Percentiles rank a stretch among this genome's conserved stretches.
These are phyloP conservation scores for Penicillium atrosanguineum DNA, from an alignment of 495 filamentous ascomycete species.

Conservation along the genomic window DNA sequence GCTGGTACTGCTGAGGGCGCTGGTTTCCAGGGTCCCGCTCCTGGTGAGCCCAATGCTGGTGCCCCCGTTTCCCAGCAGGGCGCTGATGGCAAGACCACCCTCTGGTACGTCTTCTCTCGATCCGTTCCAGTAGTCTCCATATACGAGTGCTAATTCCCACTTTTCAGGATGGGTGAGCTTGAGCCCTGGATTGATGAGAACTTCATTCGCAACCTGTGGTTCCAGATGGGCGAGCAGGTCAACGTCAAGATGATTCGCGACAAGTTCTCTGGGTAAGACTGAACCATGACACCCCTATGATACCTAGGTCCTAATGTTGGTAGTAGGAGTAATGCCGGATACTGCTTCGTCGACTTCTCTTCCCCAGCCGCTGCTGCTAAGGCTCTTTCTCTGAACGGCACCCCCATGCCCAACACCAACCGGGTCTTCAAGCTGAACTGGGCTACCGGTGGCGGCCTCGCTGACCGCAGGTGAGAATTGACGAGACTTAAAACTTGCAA, in stretches of 20 bases:
- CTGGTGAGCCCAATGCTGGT: conserved; percentile 48
- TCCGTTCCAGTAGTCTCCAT: not conserved
- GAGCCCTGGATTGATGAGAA: conserved; percentile 99
- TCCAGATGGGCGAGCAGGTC: conserved; percentile 84
- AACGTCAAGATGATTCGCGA: conserved; percentile 99
- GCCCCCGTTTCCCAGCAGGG: conserved; percentile 54
- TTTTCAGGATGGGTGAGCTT: conserved; percentile 91
- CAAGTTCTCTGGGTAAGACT: conserved; percentile 95
- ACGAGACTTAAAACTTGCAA: not conserved
- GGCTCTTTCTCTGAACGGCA: conserved; percentile 85
- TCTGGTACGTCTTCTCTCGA: conserved; percentile 59
- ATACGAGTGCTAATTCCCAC: conserved; percentile 8
- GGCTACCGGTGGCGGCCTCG: conserved; percentile 93
- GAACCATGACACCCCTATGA: not conserved
- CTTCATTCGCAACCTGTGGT: conserved; percentile 94
- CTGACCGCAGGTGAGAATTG: conserved; percentile 76
- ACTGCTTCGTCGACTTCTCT: conserved; percentile 96
- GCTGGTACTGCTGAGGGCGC: conserved; percentile 54
- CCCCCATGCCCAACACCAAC: conserved; percentile 87
- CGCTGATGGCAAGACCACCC: conserved; percentile 72
- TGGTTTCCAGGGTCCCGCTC: conserved; percentile 52
- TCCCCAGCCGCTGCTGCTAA: conserved; percentile 83
- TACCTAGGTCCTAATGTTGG: conserved; percentile 46
- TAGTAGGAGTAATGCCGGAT: conserved; percentile 87
- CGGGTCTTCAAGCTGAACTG: conserved; percentile 99